Evolutionary conservation across 148 eudicot species (phyloP).

Genomic region (Diospyros kaki): DNA sequence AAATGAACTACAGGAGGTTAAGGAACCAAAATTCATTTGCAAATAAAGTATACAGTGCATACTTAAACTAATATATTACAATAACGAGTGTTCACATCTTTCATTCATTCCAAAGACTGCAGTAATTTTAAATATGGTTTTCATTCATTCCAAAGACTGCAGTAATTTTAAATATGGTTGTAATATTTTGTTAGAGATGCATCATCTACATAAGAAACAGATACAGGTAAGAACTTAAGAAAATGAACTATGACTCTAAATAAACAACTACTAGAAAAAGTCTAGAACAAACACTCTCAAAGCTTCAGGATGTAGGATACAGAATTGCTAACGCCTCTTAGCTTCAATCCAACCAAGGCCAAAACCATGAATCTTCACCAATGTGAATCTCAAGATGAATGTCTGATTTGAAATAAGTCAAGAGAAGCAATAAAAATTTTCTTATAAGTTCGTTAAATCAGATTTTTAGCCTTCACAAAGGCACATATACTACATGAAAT

Average conservation of each 20-base stretch:
- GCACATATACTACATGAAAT: not conserved
- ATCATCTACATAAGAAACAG: not conserved
- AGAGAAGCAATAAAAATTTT: constrained; percentile 26
- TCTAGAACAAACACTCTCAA: constrained; percentile 3
- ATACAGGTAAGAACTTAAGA: not conserved
- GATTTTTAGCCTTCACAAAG: not conserved
- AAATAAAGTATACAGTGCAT: not conserved
- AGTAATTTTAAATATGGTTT: not conserved
- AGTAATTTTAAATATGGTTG: not conserved
- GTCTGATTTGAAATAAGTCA: constrained; percentile 35
- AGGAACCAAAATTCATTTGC: constrained; percentile 25
- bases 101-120: constrained; percentile 4
- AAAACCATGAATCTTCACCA: constrained; percentile 27
- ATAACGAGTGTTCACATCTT: not conserved
- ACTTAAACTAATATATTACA: not conserved
- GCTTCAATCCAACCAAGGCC: constrained; percentile 24
- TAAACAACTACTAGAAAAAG: not conserved
- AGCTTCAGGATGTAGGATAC: constrained; percentile 30
- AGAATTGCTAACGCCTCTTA: constrained; percentile 15
- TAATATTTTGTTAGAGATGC: not conserved
- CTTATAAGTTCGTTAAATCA: not conserved
- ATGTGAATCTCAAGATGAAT: constrained; percentile 15
- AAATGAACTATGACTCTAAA: not conserved
- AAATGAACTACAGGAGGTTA: constrained; percentile 40
- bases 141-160: constrained; percentile 3